Conservation (phyloP, 257 asterid species). For the Solanum boliviense region DNA sequence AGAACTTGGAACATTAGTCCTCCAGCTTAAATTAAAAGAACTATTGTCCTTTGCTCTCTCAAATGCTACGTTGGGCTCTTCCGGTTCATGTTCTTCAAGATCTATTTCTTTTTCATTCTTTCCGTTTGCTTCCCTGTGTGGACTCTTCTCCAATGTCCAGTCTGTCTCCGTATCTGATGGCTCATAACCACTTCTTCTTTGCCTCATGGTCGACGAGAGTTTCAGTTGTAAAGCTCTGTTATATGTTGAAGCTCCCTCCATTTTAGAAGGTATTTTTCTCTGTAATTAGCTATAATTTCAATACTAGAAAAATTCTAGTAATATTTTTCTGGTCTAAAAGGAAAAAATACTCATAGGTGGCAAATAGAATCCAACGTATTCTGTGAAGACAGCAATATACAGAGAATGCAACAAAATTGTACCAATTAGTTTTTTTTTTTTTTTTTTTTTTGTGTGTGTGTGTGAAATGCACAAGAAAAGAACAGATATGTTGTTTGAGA, state of each 20-base stretch:
- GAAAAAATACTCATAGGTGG: background rate
- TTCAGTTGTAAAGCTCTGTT: constrained; percentile 10
- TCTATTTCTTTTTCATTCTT: background rate
- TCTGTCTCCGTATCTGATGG: constrained; percentile 62
- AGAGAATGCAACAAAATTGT: background rate
- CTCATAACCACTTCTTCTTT: constrained; percentile 50
- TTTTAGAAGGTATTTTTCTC: background rate
- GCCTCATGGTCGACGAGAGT: constrained; percentile 7
- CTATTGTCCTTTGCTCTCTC: background rate
- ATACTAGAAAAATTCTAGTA: background rate
- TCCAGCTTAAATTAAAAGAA: background rate
- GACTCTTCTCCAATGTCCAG: constrained; percentile 33
- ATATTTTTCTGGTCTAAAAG: background rate
- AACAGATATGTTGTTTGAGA: background rate
- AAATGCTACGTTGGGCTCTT: background rate
- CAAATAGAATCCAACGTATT: background rate
- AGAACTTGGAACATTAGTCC: constrained; percentile 1
- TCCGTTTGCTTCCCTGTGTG: constrained; percentile 8
- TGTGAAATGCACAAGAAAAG: background rate
- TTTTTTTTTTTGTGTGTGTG: background rate
- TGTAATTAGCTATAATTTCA: background rate
- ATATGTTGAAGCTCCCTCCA: constrained; percentile 10
- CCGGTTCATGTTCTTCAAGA: background rate
- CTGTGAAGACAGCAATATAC: background rate
- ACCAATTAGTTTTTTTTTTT: background rate